A percentile compares a stretch with the other conserved stretches of the same genome.
phyloP scores from a whole-genome alignment of 2,329 filamentous ascomycete species.

The Ophiognomonia clavigignenti-juglandacearum region DNA sequence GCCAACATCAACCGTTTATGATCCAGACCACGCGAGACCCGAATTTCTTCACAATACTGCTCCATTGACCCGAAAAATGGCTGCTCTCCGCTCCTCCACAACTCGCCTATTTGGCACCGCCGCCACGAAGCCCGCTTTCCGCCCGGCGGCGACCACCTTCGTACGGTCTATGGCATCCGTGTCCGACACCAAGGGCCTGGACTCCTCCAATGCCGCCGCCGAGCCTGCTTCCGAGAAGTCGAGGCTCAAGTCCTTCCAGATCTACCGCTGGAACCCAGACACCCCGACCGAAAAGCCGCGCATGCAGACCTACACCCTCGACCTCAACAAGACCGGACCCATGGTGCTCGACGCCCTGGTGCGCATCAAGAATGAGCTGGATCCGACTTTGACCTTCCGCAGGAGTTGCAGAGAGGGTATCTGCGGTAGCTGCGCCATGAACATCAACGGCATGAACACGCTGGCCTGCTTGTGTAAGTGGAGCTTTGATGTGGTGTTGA shows the following conservation, averaged over 20 bases:
- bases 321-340: conserved; percentile 97
- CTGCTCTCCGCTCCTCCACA: conserved; percentile 56
- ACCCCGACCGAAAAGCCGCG: conserved; percentile 84
- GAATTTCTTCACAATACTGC: not conserved
- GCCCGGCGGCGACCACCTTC: conserved; percentile 34
- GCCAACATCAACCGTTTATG: not conserved
- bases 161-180: conserved; percentile 51
- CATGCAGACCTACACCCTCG: conserved; percentile 93
- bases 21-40: not conserved
- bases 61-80: conserved; percentile 38
- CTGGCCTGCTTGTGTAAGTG: conserved; percentile 91
- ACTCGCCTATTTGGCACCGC: conserved; percentile 46
- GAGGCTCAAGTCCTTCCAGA: conserved; percentile 88
- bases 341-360: conserved; percentile 98
- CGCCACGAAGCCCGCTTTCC: conserved; percentile 35
- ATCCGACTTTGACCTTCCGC: conserved; percentile 94
- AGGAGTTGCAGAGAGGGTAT: conserved; percentile 97
- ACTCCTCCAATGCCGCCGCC: conserved; percentile 9
- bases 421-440: conserved; percentile 98
- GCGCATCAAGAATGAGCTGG: conserved; percentile 97
- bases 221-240: conserved; percentile 56
- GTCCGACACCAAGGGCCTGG: conserved; percentile 40
- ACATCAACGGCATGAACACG: conserved; percentile 98
- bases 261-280: conserved; percentile 99
- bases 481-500: conserved; percentile 12